Base-by-base conservation (phyloP, 2,329 filamentous ascomycete species). In the Thermochaetoides dissita region DNA sequence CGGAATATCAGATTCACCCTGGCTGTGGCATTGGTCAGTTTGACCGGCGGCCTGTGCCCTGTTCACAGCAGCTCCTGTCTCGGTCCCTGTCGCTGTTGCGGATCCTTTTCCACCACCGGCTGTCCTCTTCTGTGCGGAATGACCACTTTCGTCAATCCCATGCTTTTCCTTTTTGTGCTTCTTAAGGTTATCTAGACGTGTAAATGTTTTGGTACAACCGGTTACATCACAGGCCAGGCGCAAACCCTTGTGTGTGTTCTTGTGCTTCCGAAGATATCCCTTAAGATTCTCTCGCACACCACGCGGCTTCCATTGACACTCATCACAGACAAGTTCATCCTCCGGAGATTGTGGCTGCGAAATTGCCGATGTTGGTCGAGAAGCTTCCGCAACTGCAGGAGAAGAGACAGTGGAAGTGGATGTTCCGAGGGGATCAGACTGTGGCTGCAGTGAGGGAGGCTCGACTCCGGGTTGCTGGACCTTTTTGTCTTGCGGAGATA, bases 201-300 rank as follows among this genome's bases (percentile, higher is more conserved):
- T 56, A 36, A 56, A 58, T 7, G 53, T 54, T 45, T 55, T 55
- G 10, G 47, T 50, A 38, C 56, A 58, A 7, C 49, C 50, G 6
- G 46, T 39, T n/a, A 53, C 47, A 32, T 55, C 53, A 29, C 56
- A 58, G 1, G 49, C 45, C 7, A 55, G 41, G 7, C 53, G 49
- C 6, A 54, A 43, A 3, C 55, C 54, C 35, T 51, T 54, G 45
- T 58, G 56, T 7, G 54, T 56, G 31, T 58, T 55, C 33, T 54
- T 57, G 46, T 58, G 56, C 33, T 58, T 58, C n/a, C 55, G 53
- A 5, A 57, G 49, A 37, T 58, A 58, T 8, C 54, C 55, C 17
- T 51, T 51, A 6, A 56, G 42, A 38, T 58, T 58, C 37, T 55
- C 51, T 9, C 53, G 48, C 3, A 55, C 55, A 3, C 55, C 55